Evolutionary conservation across 2,329 filamentous ascomycete genomes (phyloP).

Genomic region (Colletotrichum musicola): DNA sequence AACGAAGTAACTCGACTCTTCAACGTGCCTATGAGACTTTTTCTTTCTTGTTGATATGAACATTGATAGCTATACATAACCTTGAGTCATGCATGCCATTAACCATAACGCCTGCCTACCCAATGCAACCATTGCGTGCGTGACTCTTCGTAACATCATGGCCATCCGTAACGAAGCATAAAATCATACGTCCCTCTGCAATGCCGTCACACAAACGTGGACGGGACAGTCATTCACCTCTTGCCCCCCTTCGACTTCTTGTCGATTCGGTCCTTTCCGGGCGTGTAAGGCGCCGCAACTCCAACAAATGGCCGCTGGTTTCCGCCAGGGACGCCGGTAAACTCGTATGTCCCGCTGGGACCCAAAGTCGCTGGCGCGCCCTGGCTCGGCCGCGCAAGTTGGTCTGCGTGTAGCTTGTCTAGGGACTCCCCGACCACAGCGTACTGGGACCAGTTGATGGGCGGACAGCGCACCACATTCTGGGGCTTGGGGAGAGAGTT

Average conservation of each 20-base stretch:
- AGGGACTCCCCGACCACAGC: slow-evolving; percentile 87
- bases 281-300: slow-evolving; percentile 69
- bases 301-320: slow-evolving; percentile 61
- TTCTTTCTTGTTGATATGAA: not conserved
- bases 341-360: slow-evolving; percentile 63
- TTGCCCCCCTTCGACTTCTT: slow-evolving; percentile 51
- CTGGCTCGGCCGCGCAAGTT: slow-evolving; percentile 73
- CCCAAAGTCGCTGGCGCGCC: slow-evolving; percentile 62
- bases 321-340: slow-evolving; percentile 55
- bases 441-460: slow-evolving; percentile 96
- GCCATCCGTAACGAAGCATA: slow-evolving; percentile 12
- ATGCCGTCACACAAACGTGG: no score
- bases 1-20: slow-evolving; percentile 28
- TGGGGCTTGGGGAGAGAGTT: slow-evolving; percentile 80
- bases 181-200: slow-evolving; percentile 5
- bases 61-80: not conserved
- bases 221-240: slow-evolving; percentile 41
- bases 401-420: slow-evolving; percentile 87
- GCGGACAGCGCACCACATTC: slow-evolving; percentile 85
- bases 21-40: not conserved
- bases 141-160: slow-evolving; percentile 31
- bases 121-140: slow-evolving; percentile 5
- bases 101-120: slow-evolving; percentile 16
- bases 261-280: slow-evolving; percentile 63
- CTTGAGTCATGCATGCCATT: not conserved